phyloP scores from a whole-genome alignment of 2,329 filamentous ascomycete genomes.

The Lomentospora prolificans region DNA sequence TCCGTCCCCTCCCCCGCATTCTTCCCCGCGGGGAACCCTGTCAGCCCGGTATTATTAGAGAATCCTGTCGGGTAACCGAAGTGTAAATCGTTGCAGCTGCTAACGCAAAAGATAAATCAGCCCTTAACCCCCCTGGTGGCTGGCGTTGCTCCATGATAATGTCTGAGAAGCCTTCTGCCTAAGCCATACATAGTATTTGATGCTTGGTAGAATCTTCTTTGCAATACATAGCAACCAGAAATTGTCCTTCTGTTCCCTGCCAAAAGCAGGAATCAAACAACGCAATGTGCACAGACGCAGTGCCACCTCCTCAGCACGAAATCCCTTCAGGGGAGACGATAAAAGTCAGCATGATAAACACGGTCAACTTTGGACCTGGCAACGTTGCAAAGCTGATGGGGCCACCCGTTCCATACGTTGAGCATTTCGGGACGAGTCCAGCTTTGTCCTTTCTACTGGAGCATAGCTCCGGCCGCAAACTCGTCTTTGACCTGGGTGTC shows the following conservation, averaged over 20 bases:
- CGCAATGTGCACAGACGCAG: neutral
- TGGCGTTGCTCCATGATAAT: too few species aligned
- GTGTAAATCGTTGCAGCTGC: too few species aligned
- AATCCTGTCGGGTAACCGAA: neutral
- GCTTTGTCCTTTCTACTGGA: constrained; percentile 20
- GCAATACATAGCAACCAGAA: neutral
- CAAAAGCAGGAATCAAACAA: neutral
- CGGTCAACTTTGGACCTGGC: constrained; percentile 28
- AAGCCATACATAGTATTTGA: too few species aligned
- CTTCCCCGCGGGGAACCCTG: neutral
- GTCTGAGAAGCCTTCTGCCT: too few species aligned
- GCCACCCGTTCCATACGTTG: constrained; percentile 22
- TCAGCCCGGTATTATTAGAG: neutral
- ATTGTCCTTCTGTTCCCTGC: neutral
- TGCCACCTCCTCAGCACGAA: neutral
- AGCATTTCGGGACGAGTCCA: constrained; percentile 19
- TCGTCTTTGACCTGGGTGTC: constrained; percentile 20
- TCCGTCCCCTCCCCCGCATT: neutral
- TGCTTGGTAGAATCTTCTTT: too few species aligned
- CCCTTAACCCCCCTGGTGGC: neutral
- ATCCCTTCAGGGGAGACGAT: neutral
- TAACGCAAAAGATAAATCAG: too few species aligned
- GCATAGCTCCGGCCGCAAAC: constrained; percentile 17
- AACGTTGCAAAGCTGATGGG: constrained; percentile 27
- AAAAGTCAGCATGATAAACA: constrained; percentile 23